phyloP scores from a whole-genome alignment of 257 asterid genomes.

The Leptodermis oblonga region DNA sequence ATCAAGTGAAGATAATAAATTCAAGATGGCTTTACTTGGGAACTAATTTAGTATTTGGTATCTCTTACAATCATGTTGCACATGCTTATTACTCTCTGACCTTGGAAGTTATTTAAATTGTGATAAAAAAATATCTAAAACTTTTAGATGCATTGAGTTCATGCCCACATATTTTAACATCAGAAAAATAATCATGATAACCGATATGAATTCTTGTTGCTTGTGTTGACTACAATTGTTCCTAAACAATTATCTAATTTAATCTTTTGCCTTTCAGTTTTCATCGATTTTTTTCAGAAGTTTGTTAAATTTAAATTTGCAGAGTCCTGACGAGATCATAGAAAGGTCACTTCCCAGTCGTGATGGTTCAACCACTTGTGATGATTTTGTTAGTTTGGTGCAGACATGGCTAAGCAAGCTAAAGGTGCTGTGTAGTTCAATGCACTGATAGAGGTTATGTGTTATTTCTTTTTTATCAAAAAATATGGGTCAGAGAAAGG shows the following conservation, averaged over 20 bases:
- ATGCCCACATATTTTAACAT: too few relatives aligned
- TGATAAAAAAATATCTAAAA: too few relatives aligned
- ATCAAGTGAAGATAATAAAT: background rate
- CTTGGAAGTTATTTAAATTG: too few relatives aligned
- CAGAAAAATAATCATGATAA: background rate
- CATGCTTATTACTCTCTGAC: background rate
- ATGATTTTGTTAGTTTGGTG: constrained; percentile 77
- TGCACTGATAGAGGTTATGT: constrained; percentile 3
- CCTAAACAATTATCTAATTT: background rate
- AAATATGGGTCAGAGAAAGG: background rate
- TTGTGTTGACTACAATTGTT: background rate
- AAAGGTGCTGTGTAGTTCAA: constrained; percentile 48
- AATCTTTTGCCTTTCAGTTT: background rate
- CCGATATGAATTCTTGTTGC: background rate
- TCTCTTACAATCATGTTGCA: background rate
- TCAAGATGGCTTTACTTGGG: background rate
- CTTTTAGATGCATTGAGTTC: too few relatives aligned
- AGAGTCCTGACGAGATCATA: constrained; percentile 82
- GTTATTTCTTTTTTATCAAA: background rate
- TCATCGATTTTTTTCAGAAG: background rate
- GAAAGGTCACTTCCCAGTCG: constrained; percentile 65
- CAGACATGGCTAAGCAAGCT: constrained; percentile 73
- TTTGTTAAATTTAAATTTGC: constrained; percentile 34
- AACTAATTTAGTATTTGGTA: background rate
- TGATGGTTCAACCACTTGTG: constrained; percentile 69